phyloP scores from a whole-genome alignment of 2,329 filamentous ascomycete genomes.

The Xylariaceae sp. region DNA sequence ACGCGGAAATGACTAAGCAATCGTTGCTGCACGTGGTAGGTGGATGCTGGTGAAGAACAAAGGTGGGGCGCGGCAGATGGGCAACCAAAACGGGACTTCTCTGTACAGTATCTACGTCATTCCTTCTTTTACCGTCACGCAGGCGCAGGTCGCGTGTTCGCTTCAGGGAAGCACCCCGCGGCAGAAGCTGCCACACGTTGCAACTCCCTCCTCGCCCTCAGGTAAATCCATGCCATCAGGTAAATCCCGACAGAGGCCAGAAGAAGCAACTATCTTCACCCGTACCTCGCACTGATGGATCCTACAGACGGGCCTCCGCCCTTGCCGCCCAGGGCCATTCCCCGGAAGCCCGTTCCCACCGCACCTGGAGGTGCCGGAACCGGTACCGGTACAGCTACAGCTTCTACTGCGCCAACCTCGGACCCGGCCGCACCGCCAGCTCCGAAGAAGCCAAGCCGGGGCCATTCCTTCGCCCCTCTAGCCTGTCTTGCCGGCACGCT shows the following conservation, averaged over 20 bases:
- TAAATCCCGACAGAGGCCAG: not conserved
- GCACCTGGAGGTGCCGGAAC: not conserved
- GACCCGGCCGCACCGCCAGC: not conserved
- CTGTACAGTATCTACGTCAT: too few relatives aligned
- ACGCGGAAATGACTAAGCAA: too few relatives aligned
- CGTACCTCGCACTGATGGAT: not conserved
- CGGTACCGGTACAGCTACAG: not conserved
- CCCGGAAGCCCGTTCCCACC: conserved; percentile 6
- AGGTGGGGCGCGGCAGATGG: too few relatives aligned
- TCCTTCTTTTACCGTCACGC: too few relatives aligned
- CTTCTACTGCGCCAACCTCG: not conserved
- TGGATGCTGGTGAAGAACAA: too few relatives aligned
- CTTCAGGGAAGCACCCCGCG: not conserved
- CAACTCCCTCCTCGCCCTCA: not conserved
- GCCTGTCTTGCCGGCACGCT: conserved; percentile 2
- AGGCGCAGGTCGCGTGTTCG: too few relatives aligned
- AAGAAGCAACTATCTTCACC: not conserved
- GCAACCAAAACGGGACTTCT: too few relatives aligned
- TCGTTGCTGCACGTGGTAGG: too few relatives aligned
- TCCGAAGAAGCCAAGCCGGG: not conserved
- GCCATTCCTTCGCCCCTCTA: not conserved
- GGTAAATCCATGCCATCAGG: too few relatives aligned
- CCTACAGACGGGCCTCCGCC: not conserved
- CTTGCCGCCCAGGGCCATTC: conserved; percentile 1
- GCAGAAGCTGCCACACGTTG: not conserved